Evolutionary conservation across 2,329 filamentous ascomycete genomes (phyloP).

Genomic region (Fusarium avenaceum): DNA sequence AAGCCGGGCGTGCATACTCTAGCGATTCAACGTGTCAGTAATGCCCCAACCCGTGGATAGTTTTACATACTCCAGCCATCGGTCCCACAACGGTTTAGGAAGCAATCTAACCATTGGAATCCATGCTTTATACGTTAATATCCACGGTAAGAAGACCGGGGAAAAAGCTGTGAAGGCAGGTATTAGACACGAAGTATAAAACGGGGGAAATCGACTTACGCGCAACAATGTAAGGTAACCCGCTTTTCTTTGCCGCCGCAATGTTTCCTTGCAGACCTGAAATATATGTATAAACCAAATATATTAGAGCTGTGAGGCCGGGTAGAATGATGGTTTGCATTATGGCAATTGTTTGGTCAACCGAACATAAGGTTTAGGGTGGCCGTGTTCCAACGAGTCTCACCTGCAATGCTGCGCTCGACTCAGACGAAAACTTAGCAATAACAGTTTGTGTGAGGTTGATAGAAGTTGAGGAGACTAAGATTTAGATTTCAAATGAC

Average conservation of each 20-base stretch:
- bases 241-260: slow-evolving; percentile 63
- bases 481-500: not conserved
- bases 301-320: slow-evolving; percentile 51
- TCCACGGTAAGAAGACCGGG: slow-evolving; percentile 67
- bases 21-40: slow-evolving; percentile 22
- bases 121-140: slow-evolving; percentile 67
- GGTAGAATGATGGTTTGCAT: slow-evolving; percentile 56
- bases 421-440: not conserved
- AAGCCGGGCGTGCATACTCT: slow-evolving; percentile 72
- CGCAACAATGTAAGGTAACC: slow-evolving; percentile 65
- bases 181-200: not conserved
- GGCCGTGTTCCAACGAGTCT: not conserved
- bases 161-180: slow-evolving; percentile 56
- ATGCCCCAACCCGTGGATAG: not conserved
- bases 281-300: slow-evolving; percentile 51
- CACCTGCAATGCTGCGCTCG: not conserved
- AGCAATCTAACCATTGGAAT: slow-evolving; percentile 68
- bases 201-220: slow-evolving; percentile 57
- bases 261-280: slow-evolving; percentile 61
- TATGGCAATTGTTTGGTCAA: slow-evolving; percentile 30
- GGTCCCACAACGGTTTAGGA: slow-evolving; percentile 67
- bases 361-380: slow-evolving; percentile 12
- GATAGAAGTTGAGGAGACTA: not conserved
- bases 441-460: not conserved
- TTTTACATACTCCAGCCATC: slow-evolving; percentile 70